Evolutionary conservation across 352 stramenopile genomes (phyloP), one percentile per base, ranked within the genome.

Genomic region (Globisporangium cederbergense): DNA sequence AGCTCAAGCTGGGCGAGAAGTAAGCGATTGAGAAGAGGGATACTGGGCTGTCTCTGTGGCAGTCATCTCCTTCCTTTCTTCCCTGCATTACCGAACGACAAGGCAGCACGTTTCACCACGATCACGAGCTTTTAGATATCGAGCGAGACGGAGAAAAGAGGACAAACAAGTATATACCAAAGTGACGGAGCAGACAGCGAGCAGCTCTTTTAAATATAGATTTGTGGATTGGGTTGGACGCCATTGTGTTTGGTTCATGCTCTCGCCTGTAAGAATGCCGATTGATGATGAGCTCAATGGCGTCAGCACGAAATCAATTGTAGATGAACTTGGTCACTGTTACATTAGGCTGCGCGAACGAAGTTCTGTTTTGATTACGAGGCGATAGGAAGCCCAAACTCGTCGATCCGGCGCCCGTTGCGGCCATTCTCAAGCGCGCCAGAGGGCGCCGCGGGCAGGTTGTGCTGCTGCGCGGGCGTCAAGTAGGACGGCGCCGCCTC

Each of bases 401-500:
- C 81, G 70, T 95, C 86, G 20, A 79, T 89, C 36, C 60, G 65
- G 14, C 70, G 73, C 8, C 64, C 58, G 13, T 68, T 67, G 52
- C 52, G 59, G 13, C 66, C 54, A 1, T 67, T 71, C 16, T 82
- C 78, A 54, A 84, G 78, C 0, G 63, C 67, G 1, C 71, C 75
- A 0, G 78, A 86, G 1, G 86, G 86, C 9, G 75, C 82, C 0
- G 78, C 67, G 10, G 86, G 84, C 42, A 95, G 65, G 10, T 85
- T 78, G 58, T 89, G 82, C 20, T 80, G 72, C 53, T 81, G 64
- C 20, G 75, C 60, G 4, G 82, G 73, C 18, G 82, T 58, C 14
- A 93, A 65, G 57, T 93, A 95, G 11, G 84, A 89, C 22, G 81
- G 86, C 16, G 79, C 74, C 14, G 75, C 72, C 55, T 89, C 79